Base-by-base conservation (phyloP, 2,329 filamentous ascomycete species). In the Ophiostoma ulmi region DNA sequence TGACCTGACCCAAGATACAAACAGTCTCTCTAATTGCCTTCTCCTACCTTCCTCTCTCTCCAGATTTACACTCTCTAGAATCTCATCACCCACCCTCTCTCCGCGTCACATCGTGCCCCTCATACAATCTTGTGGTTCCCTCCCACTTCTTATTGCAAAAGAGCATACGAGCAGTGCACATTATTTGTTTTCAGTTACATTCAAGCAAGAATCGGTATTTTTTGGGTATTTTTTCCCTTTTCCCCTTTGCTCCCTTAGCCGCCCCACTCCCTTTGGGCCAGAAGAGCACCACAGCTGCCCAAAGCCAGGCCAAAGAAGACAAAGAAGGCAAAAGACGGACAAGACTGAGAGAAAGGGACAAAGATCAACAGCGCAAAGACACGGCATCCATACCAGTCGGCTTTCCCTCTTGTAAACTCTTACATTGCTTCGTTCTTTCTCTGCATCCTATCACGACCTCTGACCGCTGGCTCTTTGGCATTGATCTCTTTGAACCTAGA, bases 251-350 rank as follows among this genome's bases (percentile, higher is more conserved):
- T 63, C 58, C 52, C 58, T 26, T 63, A 35, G 58, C 20, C 17
- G 58, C 58, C 58, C 58, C 58, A 63, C 58, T 35, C 26, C 11
- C n/a, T 17, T 17, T 31, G 58, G 58, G 58, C 58, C 26, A 63
- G 58, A 20, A 13, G 58, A 17, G 58, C 58, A 63, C 58, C 58
- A 58, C 52, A 63, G 14, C 58, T 63, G 58, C 58, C 58, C 58
- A 63, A 63, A 35, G 26, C 26, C 58, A 63, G 52, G 52, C 44
- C 44, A 6, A 48, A 58, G 22, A 58, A 58, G 52, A 17, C 52
- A 58, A 58, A 58, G 52, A 58, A 13, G 58, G 13, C 22, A 10
- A 35, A 11, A 63, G 58, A 35, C 58, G 22, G 26, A 63, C 10
- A 58, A 58, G 52, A 26, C 22, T 26, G 22, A 26, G 3, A 58